Evolutionary conservation across 2,329 filamentous ascomycete species (phyloP), one percentile per base, ranked within the genome.

Genomic region (Aureobasidium pullulans): DNA sequence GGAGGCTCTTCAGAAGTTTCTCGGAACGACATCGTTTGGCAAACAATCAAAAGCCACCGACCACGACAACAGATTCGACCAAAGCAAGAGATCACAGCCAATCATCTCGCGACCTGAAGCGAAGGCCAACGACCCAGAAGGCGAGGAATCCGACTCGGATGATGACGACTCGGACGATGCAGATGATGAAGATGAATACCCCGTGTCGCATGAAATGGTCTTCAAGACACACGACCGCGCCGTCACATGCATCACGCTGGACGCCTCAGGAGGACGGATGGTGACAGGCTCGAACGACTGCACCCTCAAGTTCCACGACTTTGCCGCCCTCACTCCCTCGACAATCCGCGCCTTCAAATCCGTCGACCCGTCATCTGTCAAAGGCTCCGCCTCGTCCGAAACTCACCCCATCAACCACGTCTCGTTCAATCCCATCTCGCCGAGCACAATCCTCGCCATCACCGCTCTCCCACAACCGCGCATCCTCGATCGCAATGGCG

Each of bases 261-360:
- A 99, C 73, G 86, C 89, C 0, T 85, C 91, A 0, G 94, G 94
- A 10, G 87, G 86, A 48, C 84, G 94, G 66, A 78, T 99, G 70
- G 85, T 93, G 49, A 94, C 90, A n/a, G 92, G 89, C 23, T 96
- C 92, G 5, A 88, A 87, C 62, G 94, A 99, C 73, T 95, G 91
- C 72, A 89, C 85, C 1, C 77, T 97, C 67, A 97, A 96, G 70
- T 80, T 99, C 16, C 91, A 96, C 75, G 93, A 99, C 71, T 96
- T 99, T 71, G 85, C 92, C 2, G 89, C 92, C 48, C 95, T 99
- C 87, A 96, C 93, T 0, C 90, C 92, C 1, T 94, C 91, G 5
- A 97, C 94, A 0, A 82, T 99, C 54, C 88, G 93, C 66, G 90
- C 94, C 0, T 99, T 99, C 80, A 91, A 90, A 69, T 92, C 87